Percentiles rank a stretch among this genome's conserved stretches.
phyloP scores from a whole-genome alignment of 495 filamentous ascomycete species.

The Xylaria castorea region DNA sequence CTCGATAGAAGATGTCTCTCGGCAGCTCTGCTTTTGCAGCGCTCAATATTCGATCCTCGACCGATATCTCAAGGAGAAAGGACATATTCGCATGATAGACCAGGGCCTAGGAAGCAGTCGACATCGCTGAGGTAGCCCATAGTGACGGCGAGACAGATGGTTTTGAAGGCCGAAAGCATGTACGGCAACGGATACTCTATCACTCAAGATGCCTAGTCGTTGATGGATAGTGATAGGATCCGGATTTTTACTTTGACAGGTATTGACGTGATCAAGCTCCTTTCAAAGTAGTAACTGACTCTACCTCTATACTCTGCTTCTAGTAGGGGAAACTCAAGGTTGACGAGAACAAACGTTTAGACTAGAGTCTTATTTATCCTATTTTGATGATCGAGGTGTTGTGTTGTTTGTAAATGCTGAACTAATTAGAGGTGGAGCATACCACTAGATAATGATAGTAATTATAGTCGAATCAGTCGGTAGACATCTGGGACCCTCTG shows the following conservation, averaged over 20 bases:
- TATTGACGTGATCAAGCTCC: neutral
- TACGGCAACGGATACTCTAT: neutral
- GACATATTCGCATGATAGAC: conserved; percentile 24
- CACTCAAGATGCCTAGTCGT: neutral
- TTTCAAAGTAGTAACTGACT: neutral
- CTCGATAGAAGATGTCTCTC: conserved; percentile 19
- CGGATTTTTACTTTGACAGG: conserved; percentile 6
- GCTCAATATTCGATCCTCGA: conserved; percentile 6
- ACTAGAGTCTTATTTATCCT: neutral
- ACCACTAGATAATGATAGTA: neutral
- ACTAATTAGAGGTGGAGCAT: neutral
- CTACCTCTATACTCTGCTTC: neutral
- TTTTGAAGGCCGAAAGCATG: conserved; percentile 14
- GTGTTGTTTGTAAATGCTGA: neutral
- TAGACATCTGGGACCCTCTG: neutral
- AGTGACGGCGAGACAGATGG: neutral
- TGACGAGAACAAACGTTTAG: neutral
- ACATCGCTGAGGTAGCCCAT: neutral
- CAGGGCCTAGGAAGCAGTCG: neutral
- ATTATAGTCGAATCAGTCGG: neutral
- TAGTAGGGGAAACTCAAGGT: neutral
- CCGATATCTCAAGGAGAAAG: conserved; percentile 14
- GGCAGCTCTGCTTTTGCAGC: neutral
- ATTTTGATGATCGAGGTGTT: neutral
- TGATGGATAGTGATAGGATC: conserved; percentile 10